A percentile compares a stretch with the other conserved stretches of the same genome.
These are phyloP conservation scores for Candida arabinofermentans DNA, from an alignment of 805 yeast genomes.

Conservation along the genomic window DNA sequence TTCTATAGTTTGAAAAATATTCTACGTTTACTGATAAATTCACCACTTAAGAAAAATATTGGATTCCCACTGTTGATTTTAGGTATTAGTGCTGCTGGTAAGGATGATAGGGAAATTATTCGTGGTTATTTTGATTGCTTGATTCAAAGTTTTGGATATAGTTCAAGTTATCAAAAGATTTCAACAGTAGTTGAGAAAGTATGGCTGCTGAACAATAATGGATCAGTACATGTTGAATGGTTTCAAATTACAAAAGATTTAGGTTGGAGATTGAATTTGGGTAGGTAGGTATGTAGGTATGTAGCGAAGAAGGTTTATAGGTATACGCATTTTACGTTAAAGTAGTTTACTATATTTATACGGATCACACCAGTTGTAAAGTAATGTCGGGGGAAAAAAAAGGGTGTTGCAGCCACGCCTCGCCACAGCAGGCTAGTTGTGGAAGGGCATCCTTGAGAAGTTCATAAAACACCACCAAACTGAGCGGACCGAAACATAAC, in stretches of 20 bases:
- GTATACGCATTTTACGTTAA: too few relatives aligned
- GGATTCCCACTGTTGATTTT: conserved; percentile 38
- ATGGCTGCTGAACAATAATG: conserved; percentile 35
- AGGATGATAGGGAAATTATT: conserved; percentile 24
- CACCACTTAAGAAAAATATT: conserved; percentile 23
- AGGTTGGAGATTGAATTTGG: conserved; percentile 34
- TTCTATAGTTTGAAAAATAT: conserved; percentile 15
- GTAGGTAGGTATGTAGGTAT: too few relatives aligned
- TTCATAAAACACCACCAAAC: too few relatives aligned
- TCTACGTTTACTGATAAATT: conserved; percentile 11
- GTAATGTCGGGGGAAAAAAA: too few relatives aligned
- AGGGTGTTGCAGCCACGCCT: too few relatives aligned
- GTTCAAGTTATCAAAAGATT: conserved; percentile 28
- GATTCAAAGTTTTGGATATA: conserved; percentile 31
- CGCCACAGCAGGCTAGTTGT: too few relatives aligned
- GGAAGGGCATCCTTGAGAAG: too few relatives aligned
- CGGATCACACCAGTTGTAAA: too few relatives aligned
- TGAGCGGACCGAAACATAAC: too few relatives aligned
- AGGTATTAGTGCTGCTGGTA: conserved; percentile 31
- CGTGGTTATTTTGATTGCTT: conserved; percentile 23
- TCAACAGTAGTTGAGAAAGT: conserved; percentile 28
- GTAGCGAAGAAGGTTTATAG: too few relatives aligned
- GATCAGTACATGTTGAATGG: conserved; percentile 37
- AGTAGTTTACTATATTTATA: too few relatives aligned
- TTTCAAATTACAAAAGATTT: conserved; percentile 32